Conservation (phyloP, 2,329 filamentous ascomycete species). For the Parasarocladium wereldwijsianum region DNA sequence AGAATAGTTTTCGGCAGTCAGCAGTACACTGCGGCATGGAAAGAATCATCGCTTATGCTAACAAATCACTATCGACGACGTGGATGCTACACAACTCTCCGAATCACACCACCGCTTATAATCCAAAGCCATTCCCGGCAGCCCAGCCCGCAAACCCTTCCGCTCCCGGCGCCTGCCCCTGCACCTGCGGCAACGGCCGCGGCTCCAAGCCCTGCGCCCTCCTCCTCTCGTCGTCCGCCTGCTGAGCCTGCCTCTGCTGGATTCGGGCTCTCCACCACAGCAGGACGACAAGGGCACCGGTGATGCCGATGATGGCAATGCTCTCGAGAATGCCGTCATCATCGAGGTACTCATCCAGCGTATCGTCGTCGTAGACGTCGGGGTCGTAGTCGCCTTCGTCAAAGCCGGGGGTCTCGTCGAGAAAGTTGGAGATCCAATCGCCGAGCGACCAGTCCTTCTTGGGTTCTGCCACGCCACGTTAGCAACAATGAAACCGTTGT, state of each 20-base stretch:
- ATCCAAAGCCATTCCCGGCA: constrained; percentile 19
- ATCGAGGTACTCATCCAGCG: constrained; percentile 48
- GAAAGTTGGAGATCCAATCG: constrained; percentile 80
- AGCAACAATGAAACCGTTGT: not conserved
- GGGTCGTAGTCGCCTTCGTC: constrained; percentile 41
- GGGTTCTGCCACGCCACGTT: constrained; percentile 32
- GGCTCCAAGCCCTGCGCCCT: constrained; percentile 17
- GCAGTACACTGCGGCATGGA: too few species aligned
- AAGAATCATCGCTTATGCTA: too few species aligned
- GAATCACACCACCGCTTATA: too few species aligned
- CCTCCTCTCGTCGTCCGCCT: constrained; percentile 15
- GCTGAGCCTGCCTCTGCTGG: constrained; percentile 38
- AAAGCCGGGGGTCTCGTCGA: constrained; percentile 52
- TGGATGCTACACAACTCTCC: too few species aligned
- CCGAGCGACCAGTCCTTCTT: constrained; percentile 62
- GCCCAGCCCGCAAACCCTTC: constrained; percentile 21
- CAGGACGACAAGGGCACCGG: constrained; percentile 58
- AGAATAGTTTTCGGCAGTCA: too few species aligned
- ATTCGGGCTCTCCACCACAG: constrained; percentile 68
- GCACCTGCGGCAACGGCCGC: constrained; percentile 10
- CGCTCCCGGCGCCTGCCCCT: constrained; percentile 7
- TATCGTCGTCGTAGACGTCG: constrained; percentile 38
- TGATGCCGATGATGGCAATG: constrained; percentile 66
- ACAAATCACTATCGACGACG: too few species aligned
- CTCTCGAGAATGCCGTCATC: constrained; percentile 76